Percentiles rank a stretch among this genome's conserved stretches.
phyloP scores from a whole-genome alignment of 768 basidiomycete genomes.

The Myochromella boudieri region DNA sequence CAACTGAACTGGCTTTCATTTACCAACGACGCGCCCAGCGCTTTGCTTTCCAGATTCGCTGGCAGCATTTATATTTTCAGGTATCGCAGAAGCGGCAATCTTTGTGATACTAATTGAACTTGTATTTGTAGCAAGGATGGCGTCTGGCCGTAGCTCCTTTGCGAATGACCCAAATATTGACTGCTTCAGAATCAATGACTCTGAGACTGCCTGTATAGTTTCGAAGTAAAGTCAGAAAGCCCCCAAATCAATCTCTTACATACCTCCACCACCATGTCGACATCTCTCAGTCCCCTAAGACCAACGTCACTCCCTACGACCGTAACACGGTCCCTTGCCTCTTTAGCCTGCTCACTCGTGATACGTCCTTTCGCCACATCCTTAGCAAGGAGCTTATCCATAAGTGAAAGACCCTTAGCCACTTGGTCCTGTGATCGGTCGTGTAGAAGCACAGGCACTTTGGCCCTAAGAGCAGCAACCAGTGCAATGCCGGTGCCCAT shows the following conservation, averaged over 20 bases:
- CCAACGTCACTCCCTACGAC: conserved; percentile 52
- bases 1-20: conserved; percentile 16
- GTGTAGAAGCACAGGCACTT: conserved; percentile 81
- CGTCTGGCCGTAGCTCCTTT: conserved; percentile 61
- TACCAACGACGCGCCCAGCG: conserved; percentile 82
- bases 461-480: conserved; percentile 82
- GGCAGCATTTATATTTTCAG: conserved; percentile 52
- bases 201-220: conserved; percentile 77
- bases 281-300: conserved; percentile 66
- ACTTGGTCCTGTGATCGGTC: conserved; percentile 80
- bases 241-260: conserved; percentile 18
- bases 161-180: conserved; percentile 73
- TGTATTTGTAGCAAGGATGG: conserved; percentile 91
- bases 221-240: no score
- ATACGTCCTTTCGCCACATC: conserved; percentile 85
- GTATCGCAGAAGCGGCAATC: conserved; percentile 80
- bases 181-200: conserved; percentile 77
- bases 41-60: conserved; percentile 62
- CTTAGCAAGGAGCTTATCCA: conserved; percentile 85
- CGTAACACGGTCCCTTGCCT: conserved; percentile 64
- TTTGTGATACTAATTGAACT: conserved; percentile 95
- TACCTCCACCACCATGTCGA: conserved; percentile 91
- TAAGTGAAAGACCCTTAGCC: conserved; percentile 64
- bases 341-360: conserved; percentile 65
- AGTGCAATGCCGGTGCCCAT: conserved; percentile 94